Evolutionary conservation across 202 grass and related monocot genomes (phyloP).

Genomic region (Zizania palustris): DNA sequence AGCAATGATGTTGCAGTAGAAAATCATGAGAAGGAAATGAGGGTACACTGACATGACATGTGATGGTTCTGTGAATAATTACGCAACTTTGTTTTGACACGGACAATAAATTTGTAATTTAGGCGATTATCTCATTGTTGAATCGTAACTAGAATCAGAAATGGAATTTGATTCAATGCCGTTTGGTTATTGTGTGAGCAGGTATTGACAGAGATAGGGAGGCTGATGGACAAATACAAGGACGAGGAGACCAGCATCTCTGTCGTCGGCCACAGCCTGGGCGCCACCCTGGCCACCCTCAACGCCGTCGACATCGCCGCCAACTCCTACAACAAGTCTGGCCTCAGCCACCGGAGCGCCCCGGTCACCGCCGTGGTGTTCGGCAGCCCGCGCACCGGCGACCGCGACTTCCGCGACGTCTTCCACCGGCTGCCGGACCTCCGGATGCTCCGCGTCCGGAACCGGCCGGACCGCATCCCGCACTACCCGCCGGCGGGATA

Average conservation of each 20-base stretch:
- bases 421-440: conserved; percentile 63
- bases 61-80: not conserved
- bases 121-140: not conserved
- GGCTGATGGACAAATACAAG: conserved; percentile 70
- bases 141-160: not conserved
- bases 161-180: not conserved
- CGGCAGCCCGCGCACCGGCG: conserved; percentile 73
- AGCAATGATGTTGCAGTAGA: not conserved
- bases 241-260: conserved; percentile 86
- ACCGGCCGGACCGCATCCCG: conserved; percentile 63
- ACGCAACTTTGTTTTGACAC: not conserved
- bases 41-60: not conserved
- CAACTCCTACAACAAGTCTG: conserved; percentile 52
- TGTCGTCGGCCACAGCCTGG: conserved; percentile 79
- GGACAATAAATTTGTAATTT: not conserved
- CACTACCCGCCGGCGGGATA: conserved; percentile 72
- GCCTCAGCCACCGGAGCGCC: not conserved
- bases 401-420: conserved; percentile 54
- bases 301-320: conserved; percentile 68
- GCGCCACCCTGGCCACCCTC: conserved; percentile 75
- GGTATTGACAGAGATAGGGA: conserved; percentile 68
- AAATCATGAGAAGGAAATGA: not conserved
- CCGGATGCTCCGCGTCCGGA: conserved; percentile 72
- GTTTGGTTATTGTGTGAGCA: conserved; percentile 5
- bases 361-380: conserved; percentile 77